phyloP scores from a whole-genome alignment of 1,139 yeast genomes.

The Magnusiomyces ingens region DNA sequence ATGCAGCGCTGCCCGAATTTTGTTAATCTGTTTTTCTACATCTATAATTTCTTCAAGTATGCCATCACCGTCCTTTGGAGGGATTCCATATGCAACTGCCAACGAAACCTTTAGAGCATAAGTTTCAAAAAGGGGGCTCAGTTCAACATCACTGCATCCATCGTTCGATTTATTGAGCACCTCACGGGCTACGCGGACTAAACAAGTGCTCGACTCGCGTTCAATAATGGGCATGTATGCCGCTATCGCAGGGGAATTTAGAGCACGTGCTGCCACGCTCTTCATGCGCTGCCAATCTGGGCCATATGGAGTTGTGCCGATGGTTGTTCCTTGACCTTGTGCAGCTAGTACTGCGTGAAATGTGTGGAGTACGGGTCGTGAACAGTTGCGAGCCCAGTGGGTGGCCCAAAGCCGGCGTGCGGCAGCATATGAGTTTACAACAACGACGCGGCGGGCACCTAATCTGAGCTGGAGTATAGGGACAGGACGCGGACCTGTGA shows the following conservation, averaged over 20 bases:
- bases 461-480: conserved; percentile 56
- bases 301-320: conserved; percentile 73
- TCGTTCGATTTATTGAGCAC: neutral
- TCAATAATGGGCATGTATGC: conserved; percentile 40
- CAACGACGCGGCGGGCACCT: conserved; percentile 51
- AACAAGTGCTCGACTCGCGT: conserved; percentile 34
- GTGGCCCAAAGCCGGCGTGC: conserved; percentile 50
- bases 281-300: conserved; percentile 47
- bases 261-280: conserved; percentile 46
- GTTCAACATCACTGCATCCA: conserved; percentile 35
- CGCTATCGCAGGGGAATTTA: conserved; percentile 38
- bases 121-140: conserved; percentile 43
- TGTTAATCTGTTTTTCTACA: conserved; percentile 60
- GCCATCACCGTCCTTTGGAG: conserved; percentile 36
- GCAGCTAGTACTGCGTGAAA: conserved; percentile 62
- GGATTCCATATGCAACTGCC: conserved; percentile 40
- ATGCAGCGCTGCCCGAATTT: conserved; percentile 56
- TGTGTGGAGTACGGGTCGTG: conserved; percentile 61
- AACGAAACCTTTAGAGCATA: conserved; percentile 46
- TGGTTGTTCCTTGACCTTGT: conserved; percentile 47
- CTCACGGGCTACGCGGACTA: conserved; percentile 15
- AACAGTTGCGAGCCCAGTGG: conserved; percentile 49
- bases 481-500: conserved; percentile 26
- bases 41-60: conserved; percentile 50
- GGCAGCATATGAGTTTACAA: conserved; percentile 57